phyloP scores from a whole-genome alignment of 176 grass and related monocot species.

The Musa schizocarpa region DNA sequence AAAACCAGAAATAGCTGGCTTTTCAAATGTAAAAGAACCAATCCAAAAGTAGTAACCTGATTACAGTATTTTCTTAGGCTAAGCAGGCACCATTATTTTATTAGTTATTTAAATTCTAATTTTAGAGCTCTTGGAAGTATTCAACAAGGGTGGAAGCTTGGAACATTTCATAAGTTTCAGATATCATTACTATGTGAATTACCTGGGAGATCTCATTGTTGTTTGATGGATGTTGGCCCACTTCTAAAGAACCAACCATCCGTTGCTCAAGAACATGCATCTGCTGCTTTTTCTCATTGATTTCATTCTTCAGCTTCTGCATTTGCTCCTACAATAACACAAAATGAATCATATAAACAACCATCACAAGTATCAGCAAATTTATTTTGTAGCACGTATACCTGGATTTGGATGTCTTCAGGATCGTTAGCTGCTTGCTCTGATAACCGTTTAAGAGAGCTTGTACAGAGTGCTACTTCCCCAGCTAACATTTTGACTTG shows the following conservation, averaged over 20 bases:
- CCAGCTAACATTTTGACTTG: constrained; percentile 94
- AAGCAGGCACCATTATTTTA: neutral
- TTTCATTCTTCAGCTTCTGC: constrained; percentile 62
- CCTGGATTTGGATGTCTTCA: constrained; percentile 60
- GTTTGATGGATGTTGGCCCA: constrained; percentile 36
- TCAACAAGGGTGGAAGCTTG: neutral
- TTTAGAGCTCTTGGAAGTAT: neutral
- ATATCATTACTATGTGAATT: neutral
- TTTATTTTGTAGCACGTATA: neutral
- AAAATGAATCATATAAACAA: neutral
- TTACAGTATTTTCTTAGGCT: neutral
- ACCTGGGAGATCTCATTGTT: constrained; percentile 77
- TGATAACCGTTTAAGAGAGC: constrained; percentile 80
- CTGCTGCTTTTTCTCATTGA: constrained; percentile 87
- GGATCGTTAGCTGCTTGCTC: constrained; percentile 64
- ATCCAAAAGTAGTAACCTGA: neutral
- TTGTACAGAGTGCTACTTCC: constrained; percentile 87
- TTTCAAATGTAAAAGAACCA: neutral
- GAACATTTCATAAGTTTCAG: neutral
- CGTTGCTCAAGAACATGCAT: constrained; percentile 81
- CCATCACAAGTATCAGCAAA: neutral
- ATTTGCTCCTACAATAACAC: constrained; percentile 59
- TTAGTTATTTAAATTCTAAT: neutral
- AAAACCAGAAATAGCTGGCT: neutral
- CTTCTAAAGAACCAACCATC: constrained; percentile 71